Conservation (phyloP, 164 flowering plant species). For the Sextonia rubra region DNA sequence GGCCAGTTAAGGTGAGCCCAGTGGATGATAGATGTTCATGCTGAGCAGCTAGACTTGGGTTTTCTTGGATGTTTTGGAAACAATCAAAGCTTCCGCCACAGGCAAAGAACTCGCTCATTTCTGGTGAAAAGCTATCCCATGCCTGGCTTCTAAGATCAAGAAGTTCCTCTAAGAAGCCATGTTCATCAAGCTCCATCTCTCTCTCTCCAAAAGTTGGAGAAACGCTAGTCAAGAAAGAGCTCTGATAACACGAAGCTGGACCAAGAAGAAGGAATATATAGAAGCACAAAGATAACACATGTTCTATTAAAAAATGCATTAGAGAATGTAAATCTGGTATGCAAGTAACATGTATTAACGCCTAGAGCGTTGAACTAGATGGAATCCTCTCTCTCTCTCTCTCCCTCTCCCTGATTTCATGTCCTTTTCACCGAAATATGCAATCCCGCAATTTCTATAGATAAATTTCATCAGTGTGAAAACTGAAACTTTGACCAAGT, state of each 20-base stretch:
- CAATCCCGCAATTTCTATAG: conserved; percentile 25
- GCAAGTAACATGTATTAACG: neutral
- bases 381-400: neutral
- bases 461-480: conserved; percentile 19
- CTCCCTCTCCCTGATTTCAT: conserved; percentile 17
- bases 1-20: conserved; percentile 6
- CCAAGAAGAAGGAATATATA: conserved; percentile 25
- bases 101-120: conserved; percentile 29
- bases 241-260: conserved; percentile 35
- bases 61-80: conserved; percentile 46
- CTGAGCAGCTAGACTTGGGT: conserved; percentile 22
- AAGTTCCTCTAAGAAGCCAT: conserved; percentile 54
- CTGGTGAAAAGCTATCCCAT: conserved; percentile 28
- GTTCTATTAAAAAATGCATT: conserved; percentile 3
- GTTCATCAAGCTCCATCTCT: conserved; percentile 52
- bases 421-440: conserved; percentile 57
- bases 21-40: conserved; percentile 19
- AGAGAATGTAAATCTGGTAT: conserved; percentile 8
- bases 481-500: conserved; percentile 48
- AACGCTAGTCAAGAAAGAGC: conserved; percentile 15
- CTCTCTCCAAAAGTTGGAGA: conserved; percentile 3
- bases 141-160: conserved; percentile 44
- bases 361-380: too few relatives aligned
- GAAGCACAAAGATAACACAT: conserved; percentile 6
- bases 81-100: conserved; percentile 38